Percentiles rank a stretch among this genome's conserved stretches.
phyloP scores from a whole-genome alignment of 83 land plant species.

The Larix sibirica region DNA sequence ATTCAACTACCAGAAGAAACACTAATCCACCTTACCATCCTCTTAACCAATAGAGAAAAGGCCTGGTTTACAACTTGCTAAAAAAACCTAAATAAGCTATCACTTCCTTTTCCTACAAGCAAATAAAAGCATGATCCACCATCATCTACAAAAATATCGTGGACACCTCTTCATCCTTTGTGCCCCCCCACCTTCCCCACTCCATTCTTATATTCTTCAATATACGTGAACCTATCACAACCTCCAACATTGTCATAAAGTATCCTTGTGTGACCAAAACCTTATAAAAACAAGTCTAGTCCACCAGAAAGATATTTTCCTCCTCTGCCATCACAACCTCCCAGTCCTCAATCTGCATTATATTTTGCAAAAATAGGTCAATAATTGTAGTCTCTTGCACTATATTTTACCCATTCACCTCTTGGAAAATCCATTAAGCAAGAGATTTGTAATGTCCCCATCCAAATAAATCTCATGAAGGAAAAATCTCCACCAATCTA shows the following conservation, averaged over 20 bases:
- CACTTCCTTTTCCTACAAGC: background rate
- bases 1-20: background rate
- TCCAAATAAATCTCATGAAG: too few species aligned
- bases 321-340: conserved; percentile 16
- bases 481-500: too few species aligned
- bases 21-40: background rate
- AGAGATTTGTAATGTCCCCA: too few species aligned
- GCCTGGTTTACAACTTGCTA: background rate
- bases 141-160: background rate
- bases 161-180: conserved; percentile 20
- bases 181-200: conserved; percentile 31
- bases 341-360: conserved; percentile 7
- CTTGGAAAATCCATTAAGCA: conserved; percentile 1
- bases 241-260: conserved; percentile 1
- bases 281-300: conserved; percentile 6
- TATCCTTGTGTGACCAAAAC: conserved; percentile 3
- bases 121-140: background rate
- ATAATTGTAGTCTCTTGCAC: conserved; percentile 5
- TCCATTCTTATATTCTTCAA: conserved; percentile 34
- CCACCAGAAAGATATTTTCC: background rate
- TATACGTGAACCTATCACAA: conserved; percentile 19
- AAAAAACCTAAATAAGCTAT: background rate
- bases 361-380: conserved; percentile 13
- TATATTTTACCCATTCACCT: background rate
- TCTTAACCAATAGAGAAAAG: background rate